phyloP scores from a whole-genome alignment of 371 early-diverging fungal species.

The Vavraia culicis region DNA sequence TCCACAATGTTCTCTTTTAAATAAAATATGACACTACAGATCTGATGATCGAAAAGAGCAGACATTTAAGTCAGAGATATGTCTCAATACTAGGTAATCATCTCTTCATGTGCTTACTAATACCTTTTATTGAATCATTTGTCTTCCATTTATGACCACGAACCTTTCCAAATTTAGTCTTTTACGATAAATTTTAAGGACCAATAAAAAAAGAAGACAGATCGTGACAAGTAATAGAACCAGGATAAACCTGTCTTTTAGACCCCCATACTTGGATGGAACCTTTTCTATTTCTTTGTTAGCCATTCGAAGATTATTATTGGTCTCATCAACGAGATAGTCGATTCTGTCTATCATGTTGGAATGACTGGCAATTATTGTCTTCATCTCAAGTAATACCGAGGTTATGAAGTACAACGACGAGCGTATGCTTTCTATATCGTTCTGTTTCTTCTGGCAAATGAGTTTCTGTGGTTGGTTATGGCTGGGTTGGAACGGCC shows the following conservation, averaged over 20 bases:
- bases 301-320: slow-evolving; percentile 25
- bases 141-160: too few species aligned
- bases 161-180: too few species aligned
- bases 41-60: too few species aligned
- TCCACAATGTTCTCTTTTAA: too few species aligned
- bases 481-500: too few species aligned
- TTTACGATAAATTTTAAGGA: too few species aligned
- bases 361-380: slow-evolving; percentile 21
- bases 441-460: not conserved
- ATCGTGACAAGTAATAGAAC: slow-evolving; percentile 10
- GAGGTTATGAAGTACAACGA: slow-evolving; percentile 17
- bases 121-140: too few species aligned
- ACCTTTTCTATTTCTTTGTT: slow-evolving; percentile 30
- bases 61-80: too few species aligned
- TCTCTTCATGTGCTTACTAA: too few species aligned
- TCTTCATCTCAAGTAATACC: slow-evolving; percentile 15
- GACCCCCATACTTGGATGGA: not conserved
- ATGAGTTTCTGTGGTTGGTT: too few species aligned
- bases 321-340: slow-evolving; percentile 13
- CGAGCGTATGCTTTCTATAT: slow-evolving; percentile 12
- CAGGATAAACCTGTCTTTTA: slow-evolving; percentile 35
- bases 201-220: slow-evolving; percentile 9
- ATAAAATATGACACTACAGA: too few species aligned
- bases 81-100: too few species aligned
- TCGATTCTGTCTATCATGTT: slow-evolving; percentile 30